Percentiles rank a stretch among this genome's conserved stretches.
Conservation (phyloP, 2,329 filamentous ascomycete genomes). For the Talaromyces verruculosus region DNA sequence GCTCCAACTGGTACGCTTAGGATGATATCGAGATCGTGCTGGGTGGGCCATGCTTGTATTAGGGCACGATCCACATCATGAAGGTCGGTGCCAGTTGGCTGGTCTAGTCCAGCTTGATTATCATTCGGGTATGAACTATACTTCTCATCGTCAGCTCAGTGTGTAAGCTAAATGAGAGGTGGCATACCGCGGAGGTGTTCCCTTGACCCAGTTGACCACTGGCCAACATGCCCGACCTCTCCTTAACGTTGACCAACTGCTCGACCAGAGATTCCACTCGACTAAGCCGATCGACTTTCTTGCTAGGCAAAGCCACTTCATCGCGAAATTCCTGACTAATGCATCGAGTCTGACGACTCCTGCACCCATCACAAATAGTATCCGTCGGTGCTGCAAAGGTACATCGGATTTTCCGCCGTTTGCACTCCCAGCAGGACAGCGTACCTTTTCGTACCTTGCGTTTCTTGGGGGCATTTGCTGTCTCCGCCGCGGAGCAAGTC, state of each 20-base stretch:
- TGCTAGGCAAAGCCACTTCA: constrained; percentile 23
- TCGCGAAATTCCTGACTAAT: constrained; percentile 53
- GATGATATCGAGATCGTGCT: constrained; percentile 4
- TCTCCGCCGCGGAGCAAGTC: background rate
- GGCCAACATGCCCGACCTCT: background rate
- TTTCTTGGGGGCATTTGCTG: background rate
- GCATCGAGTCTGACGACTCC: constrained; percentile 34
- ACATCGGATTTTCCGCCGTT: constrained; percentile 16
- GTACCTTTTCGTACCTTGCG: constrained; percentile 23
- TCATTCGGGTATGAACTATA: background rate
- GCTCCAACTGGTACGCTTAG: background rate
- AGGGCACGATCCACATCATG: background rate
- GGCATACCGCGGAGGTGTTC: background rate
- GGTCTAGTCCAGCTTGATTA: background rate
- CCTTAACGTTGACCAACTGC: background rate
- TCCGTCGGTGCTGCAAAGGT: constrained; percentile 10
- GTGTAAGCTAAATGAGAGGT: background rate
- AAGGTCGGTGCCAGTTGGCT: background rate
- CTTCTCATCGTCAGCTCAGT: background rate
- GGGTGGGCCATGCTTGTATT: background rate
- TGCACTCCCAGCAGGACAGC: constrained; percentile 17
- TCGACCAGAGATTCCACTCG: constrained; percentile 7
- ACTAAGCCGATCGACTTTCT: constrained; percentile 5
- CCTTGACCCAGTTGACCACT: background rate
- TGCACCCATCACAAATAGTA: constrained; percentile 23